Evolutionary conservation across 306 rosid species (phyloP).

Genomic region (Quercus glauca): DNA sequence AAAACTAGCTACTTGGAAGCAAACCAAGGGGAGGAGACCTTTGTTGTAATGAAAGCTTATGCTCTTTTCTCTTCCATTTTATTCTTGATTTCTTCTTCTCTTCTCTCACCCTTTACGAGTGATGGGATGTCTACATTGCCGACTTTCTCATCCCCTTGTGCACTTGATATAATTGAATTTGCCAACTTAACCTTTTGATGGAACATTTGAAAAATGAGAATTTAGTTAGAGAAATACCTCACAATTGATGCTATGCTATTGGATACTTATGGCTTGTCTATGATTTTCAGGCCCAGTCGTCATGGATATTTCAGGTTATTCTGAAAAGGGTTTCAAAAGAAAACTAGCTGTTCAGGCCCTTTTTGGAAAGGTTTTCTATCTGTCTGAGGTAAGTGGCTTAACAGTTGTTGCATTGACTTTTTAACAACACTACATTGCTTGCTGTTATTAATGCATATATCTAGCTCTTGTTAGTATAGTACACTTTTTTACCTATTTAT

Average conservation of each 20-base stretch:
- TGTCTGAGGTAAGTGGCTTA: conserved; percentile 71
- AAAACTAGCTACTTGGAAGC: not conserved
- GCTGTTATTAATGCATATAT: not conserved
- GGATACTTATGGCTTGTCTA: conserved; percentile 21
- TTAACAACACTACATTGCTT: not conserved
- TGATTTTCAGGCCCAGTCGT: conserved; percentile 82
- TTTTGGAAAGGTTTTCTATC: conserved; percentile 89
- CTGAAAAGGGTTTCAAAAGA: conserved; percentile 96
- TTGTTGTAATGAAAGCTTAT: conserved; percentile 10
- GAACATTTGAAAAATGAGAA: not conserved
- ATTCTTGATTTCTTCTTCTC: not conserved
- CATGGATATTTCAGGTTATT: conserved; percentile 77
- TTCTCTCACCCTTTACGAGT: not conserved
- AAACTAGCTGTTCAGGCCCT: conserved; percentile 89
- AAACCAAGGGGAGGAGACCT: not conserved
- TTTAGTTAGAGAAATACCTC: not conserved
- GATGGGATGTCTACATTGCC: not conserved
- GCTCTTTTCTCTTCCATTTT: not conserved
- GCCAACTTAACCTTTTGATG: conserved; percentile 2
- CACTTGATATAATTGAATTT: not conserved
- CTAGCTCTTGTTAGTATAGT: not conserved
- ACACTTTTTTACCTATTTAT: not conserved
- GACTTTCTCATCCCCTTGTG: conserved; percentile 6
- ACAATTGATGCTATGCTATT: conserved; percentile 1
- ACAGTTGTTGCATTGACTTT: conserved; percentile 1